Conservation (phyloP, 2,329 filamentous ascomycete genomes). For the Thelonectria olida region DNA sequence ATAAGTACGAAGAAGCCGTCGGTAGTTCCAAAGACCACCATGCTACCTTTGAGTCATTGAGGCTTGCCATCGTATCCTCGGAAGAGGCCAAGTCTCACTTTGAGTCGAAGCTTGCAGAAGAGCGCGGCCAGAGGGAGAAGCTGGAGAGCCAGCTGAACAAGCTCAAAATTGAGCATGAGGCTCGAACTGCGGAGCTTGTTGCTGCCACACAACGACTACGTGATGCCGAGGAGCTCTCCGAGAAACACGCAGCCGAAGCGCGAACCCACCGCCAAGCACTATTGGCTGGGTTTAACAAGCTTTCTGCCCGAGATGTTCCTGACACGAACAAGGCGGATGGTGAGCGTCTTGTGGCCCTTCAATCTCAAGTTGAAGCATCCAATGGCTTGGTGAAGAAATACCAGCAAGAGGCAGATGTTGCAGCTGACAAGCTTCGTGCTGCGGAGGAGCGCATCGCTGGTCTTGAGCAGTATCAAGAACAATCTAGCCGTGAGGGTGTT, state of each 20-base stretch:
- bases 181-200: slow-evolving; percentile 80
- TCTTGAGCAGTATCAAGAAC: slow-evolving; percentile 95
- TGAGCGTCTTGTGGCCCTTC: slow-evolving; percentile 77
- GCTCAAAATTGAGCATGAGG: slow-evolving; percentile 85
- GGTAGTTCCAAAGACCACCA: slow-evolving; percentile 75
- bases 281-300: slow-evolving; percentile 81
- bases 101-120: slow-evolving; percentile 85
- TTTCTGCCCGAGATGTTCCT: slow-evolving; percentile 64
- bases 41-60: slow-evolving; percentile 77
- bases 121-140: slow-evolving; percentile 78
- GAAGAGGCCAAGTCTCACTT: slow-evolving; percentile 79
- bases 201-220: slow-evolving; percentile 76
- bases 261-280: slow-evolving; percentile 85
- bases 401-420: slow-evolving; percentile 85
- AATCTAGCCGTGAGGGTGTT: slow-evolving; percentile 92
- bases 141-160: slow-evolving; percentile 79
- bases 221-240: slow-evolving; percentile 88
- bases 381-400: slow-evolving; percentile 87
- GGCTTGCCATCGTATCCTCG: slow-evolving; percentile 81
- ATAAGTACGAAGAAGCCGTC: slow-evolving; percentile 73
- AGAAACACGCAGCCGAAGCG: slow-evolving; percentile 88
- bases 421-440: slow-evolving; percentile 87
- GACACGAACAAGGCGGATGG: slow-evolving; percentile 60
- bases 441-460: slow-evolving; percentile 98
- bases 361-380: slow-evolving; percentile 81